Conservation (phyloP, 1,284 basidiomycete genomes). For the Heterobasidion irregulare region DNA sequence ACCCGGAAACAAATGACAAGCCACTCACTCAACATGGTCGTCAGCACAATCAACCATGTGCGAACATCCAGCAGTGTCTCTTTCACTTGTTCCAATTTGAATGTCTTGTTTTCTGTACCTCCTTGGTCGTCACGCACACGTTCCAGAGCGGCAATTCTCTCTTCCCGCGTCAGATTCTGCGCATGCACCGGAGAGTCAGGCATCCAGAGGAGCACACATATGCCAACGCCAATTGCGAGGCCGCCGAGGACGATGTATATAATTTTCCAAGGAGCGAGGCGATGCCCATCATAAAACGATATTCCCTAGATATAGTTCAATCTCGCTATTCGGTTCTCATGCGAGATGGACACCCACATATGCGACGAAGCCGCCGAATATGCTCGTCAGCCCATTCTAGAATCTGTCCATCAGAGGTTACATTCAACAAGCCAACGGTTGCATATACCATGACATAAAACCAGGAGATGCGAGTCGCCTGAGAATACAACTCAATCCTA, state of each 20-base stretch:
- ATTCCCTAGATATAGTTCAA: constrained; percentile 31
- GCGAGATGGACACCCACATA: constrained; percentile 32
- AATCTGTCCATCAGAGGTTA: neutral
- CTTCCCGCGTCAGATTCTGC: constrained; percentile 44
- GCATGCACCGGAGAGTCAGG: constrained; percentile 63
- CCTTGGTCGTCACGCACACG: constrained; percentile 62
- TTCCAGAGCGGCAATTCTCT: constrained; percentile 56
- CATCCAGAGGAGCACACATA: constrained; percentile 50
- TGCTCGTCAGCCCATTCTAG: constrained; percentile 50
- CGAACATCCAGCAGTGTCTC: constrained; percentile 54
- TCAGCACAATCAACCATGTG: constrained; percentile 55
- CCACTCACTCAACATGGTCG: constrained; percentile 46
- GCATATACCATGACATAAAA: constrained; percentile 57
- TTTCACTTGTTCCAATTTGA: constrained; percentile 51
- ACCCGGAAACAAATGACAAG: neutral
- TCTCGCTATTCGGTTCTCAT: neutral
- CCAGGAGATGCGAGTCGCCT: constrained; percentile 54
- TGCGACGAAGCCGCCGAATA: constrained; percentile 62
- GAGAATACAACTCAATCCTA: neutral
- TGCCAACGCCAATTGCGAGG: constrained; percentile 51
- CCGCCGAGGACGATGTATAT: constrained; percentile 55
- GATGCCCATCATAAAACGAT: constrained; percentile 42
- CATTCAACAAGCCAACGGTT: neutral
- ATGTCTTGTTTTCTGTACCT: constrained; percentile 51
- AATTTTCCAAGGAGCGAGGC: constrained; percentile 49